Percentiles rank a stretch among this genome's conserved stretches.
phyloP scores from a whole-genome alignment of 768 basidiomycete species.

The Clitopilus passeckerianus region DNA sequence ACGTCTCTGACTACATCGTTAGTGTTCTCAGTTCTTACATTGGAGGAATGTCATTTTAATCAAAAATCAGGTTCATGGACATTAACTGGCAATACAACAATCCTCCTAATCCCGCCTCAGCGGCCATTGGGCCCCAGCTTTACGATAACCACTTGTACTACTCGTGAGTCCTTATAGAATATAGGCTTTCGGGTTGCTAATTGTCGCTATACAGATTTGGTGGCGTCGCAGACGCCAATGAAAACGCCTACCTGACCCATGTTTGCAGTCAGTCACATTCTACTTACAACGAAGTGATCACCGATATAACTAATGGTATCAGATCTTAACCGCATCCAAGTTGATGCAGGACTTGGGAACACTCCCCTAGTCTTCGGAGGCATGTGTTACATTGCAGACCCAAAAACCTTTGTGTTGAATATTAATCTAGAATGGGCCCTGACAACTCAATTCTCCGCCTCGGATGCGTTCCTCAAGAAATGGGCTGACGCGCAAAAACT shows the following conservation, averaged over 20 bases:
- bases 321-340: slow-evolving; percentile 59
- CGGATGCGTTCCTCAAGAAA: slow-evolving; percentile 42
- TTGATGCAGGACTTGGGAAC: slow-evolving; percentile 31
- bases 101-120: slow-evolving; percentile 67
- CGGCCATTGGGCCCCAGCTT: slow-evolving; percentile 60
- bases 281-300: background rate
- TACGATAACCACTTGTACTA: slow-evolving; percentile 85
- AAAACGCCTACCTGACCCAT: slow-evolving; percentile 57
- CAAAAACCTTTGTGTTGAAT: background rate
- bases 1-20: slow-evolving; percentile 30
- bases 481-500: slow-evolving; percentile 67
- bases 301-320: background rate
- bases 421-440: slow-evolving; percentile 49
- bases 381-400: background rate
- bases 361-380: background rate
- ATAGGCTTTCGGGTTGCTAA: background rate
- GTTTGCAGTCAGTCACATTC: slow-evolving; percentile 57
- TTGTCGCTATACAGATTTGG: slow-evolving; percentile 40
- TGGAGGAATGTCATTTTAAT: background rate
- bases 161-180: slow-evolving; percentile 34
- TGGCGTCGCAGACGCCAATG: slow-evolving; percentile 64
- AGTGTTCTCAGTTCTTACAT: slow-evolving; percentile 3
- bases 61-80: slow-evolving; percentile 65
- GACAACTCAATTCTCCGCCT: slow-evolving; percentile 50
- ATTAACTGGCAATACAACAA: slow-evolving; percentile 70